A percentile compares a stretch with the other conserved stretches of the same genome.
Evolutionary conservation across 2,329 filamentous ascomycete genomes (phyloP).

Genomic region (Penicillium sp.): DNA sequence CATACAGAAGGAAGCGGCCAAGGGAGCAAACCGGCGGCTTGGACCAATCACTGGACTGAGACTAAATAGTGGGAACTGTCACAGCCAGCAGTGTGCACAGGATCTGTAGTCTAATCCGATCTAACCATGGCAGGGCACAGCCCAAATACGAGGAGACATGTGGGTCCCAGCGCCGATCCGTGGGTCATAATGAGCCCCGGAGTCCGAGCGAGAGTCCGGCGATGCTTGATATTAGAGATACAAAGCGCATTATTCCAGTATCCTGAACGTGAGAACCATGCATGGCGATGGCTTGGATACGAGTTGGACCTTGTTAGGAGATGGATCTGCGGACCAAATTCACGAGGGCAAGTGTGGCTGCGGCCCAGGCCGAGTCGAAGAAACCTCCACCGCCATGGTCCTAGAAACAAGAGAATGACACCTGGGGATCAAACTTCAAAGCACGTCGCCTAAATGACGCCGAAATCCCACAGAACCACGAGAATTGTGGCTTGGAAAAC

Average conservation of each 20-base stretch:
- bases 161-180: not conserved
- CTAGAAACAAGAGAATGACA: not conserved
- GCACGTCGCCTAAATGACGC: not conserved
- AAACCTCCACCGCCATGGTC: not conserved
- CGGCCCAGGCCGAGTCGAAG: not conserved
- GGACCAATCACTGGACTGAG: constrained; percentile 3
- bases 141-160: constrained; percentile 18
- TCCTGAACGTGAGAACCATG: not conserved
- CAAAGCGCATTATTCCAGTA: too few species aligned
- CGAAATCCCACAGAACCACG: not conserved
- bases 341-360: not conserved
- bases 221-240: not conserved
- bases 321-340: not conserved
- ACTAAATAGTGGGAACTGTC: not conserved
- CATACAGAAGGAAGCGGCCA: constrained; percentile 7
- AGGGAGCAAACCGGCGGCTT: not conserved
- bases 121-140: not conserved
- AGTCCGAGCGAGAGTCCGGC: not conserved
- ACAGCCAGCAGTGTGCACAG: not conserved
- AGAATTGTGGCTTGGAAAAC: not conserved
- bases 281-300: not conserved
- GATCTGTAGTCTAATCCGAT: too few species aligned
- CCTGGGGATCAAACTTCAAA: not conserved
- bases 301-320: not conserved
- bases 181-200: not conserved